These are phyloP conservation scores for Hawksworthiomyces lignivorus DNA, from an alignment of 2,329 filamentous ascomycete species.

Conservation along the genomic window DNA sequence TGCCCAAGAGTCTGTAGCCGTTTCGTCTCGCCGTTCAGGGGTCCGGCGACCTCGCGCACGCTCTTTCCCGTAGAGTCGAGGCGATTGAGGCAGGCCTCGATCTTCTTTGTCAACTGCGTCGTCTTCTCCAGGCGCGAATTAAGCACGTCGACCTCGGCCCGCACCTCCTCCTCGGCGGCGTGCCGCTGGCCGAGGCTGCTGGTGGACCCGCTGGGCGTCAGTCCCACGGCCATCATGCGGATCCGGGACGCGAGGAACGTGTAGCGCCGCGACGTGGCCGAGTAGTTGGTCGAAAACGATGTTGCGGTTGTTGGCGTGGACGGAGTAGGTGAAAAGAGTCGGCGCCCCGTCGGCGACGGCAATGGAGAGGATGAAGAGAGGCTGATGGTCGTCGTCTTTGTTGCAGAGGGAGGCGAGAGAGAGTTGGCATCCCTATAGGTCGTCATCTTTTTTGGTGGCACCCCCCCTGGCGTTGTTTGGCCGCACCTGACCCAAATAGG, in stretches of 20 bases:
- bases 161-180: conserved; percentile 57
- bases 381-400: neutral
- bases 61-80: conserved; percentile 84
- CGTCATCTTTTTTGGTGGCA: neutral
- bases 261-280: neutral
- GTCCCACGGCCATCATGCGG: conserved; percentile 42
- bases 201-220: conserved; percentile 23
- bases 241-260: neutral
- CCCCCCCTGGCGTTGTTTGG: too few relatives aligned
- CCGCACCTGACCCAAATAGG: too few relatives aligned
- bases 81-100: conserved; percentile 76
- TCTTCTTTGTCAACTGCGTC: conserved; percentile 87
- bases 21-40: conserved; percentile 87
- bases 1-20: conserved; percentile 78
- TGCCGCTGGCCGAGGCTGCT: conserved; percentile 28
- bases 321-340: neutral
- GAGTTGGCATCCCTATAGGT: neutral
- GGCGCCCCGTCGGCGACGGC: conserved; percentile 2
- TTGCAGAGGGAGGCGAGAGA: conserved; percentile 1
- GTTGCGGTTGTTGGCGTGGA: neutral
- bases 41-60: conserved; percentile 84
- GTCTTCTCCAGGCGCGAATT: conserved; percentile 82
- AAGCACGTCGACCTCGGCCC: conserved; percentile 62
- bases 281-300: neutral
- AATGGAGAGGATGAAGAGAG: neutral